Conservation (phyloP, 2,329 filamentous ascomycete genomes). For the Ceratocystis lukuohia region DNA sequence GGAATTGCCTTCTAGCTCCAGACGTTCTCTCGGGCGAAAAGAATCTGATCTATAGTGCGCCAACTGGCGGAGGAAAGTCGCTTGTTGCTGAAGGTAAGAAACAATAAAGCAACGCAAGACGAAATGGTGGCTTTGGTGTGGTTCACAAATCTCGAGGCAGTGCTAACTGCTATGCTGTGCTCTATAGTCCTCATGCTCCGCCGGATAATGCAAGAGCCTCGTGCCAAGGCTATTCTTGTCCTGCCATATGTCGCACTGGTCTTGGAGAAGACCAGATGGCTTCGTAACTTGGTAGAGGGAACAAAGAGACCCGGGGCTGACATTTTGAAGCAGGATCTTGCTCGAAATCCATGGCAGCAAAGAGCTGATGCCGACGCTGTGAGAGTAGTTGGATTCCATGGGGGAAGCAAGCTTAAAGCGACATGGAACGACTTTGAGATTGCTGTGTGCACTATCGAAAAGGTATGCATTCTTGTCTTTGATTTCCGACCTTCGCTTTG, state of each 20-base stretch:
- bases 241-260: constrained; percentile 68
- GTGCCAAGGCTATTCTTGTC: constrained; percentile 56
- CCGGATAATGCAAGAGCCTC: constrained; percentile 48
- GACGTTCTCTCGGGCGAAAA: constrained; percentile 51
- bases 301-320: constrained; percentile 33
- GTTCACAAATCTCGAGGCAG: background rate
- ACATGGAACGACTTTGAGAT: constrained; percentile 66
- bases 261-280: constrained; percentile 65
- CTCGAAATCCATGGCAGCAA: constrained; percentile 36
- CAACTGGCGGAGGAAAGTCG: constrained; percentile 66
- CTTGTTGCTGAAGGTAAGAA: constrained; percentile 49
- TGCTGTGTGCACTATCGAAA: constrained; percentile 68
- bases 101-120: too few relatives aligned
- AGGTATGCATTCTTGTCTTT: constrained; percentile 30
- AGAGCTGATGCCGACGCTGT: constrained; percentile 45
- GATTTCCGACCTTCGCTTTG: background rate
- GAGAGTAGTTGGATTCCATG: constrained; percentile 60
- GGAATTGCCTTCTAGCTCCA: constrained; percentile 54
- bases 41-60: constrained; percentile 68
- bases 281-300: constrained; percentile 51
- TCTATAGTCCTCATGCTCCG: constrained; percentile 55
- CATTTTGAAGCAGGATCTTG: constrained; percentile 27
- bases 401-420: constrained; percentile 52
- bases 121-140: background rate
- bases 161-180: constrained; percentile 9